Percentiles rank a stretch among this genome's conserved stretches.
phyloP scores from a whole-genome alignment of 768 basidiomycete genomes.

The Boletellus sp. region DNA sequence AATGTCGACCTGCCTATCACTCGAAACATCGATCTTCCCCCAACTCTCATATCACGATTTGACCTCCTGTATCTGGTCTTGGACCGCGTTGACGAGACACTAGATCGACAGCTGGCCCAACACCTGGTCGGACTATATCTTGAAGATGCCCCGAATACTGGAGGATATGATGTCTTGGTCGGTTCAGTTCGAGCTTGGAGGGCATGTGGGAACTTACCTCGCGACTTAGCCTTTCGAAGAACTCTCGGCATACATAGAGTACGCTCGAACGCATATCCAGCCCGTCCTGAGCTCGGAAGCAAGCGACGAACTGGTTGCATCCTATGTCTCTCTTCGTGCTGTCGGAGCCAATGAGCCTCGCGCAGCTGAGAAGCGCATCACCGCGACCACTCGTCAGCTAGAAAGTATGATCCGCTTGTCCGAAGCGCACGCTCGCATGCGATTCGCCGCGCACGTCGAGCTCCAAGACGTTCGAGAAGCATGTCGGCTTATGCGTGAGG shows the following conservation, averaged over 20 bases:
- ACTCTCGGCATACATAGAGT: slow-evolving; percentile 92
- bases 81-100: slow-evolving; percentile 86
- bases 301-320: slow-evolving; percentile 73
- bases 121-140: slow-evolving; percentile 92
- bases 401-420: slow-evolving; percentile 96
- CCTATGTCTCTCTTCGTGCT: slow-evolving; percentile 93
- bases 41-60: slow-evolving; percentile 96
- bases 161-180: slow-evolving; percentile 72
- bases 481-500: slow-evolving; percentile 92
- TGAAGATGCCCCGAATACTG: slow-evolving; percentile 70
- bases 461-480: slow-evolving; percentile 87
- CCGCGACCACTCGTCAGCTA: slow-evolving; percentile 95
- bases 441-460: slow-evolving; percentile 85
- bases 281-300: slow-evolving; percentile 87
- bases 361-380: slow-evolving; percentile 88
- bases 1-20: slow-evolving; percentile 90
- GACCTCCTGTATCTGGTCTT: slow-evolving; percentile 94
- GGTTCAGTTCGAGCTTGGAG: slow-evolving; percentile 22
- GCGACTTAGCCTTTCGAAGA: slow-evolving; percentile 74
- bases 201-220: slow-evolving; percentile 5
- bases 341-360: slow-evolving; percentile 83
- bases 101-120: slow-evolving; percentile 85
- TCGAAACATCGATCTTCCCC: slow-evolving; percentile 94
- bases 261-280: slow-evolving; percentile 80
- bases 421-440: slow-evolving; percentile 96